Evolutionary conservation across 441 rosid genomes (phyloP).

Genomic region (Rhodomyrtus psidioides): DNA sequence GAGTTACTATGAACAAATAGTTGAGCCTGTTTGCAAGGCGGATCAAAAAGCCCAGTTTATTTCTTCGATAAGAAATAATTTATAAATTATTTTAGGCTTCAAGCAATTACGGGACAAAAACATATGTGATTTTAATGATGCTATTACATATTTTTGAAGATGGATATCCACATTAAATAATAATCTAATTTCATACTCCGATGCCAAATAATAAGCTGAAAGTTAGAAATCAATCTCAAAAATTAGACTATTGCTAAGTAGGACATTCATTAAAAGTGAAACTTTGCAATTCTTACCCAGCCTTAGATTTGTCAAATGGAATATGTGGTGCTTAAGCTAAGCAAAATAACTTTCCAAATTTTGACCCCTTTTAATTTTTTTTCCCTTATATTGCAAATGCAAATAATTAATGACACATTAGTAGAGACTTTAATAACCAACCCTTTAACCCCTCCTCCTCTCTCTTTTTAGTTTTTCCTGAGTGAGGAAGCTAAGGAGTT

Average conservation of each 20-base stretch:
- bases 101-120: neutral
- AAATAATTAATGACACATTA: slow-evolving; percentile 2
- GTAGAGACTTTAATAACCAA: slow-evolving; percentile 21
- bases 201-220: neutral
- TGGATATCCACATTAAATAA: neutral
- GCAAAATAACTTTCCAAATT: neutral
- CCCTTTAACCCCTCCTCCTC: slow-evolving; percentile 36
- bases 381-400: neutral
- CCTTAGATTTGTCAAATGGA: neutral
- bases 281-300: neutral
- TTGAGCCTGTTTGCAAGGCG: no score
- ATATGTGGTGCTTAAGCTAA: neutral
- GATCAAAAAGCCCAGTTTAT: neutral
- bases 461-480: slow-evolving; percentile 8
- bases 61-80: neutral
- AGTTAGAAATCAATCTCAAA: neutral
- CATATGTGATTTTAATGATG: neutral
- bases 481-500: slow-evolving; percentile 56
- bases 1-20: no score
- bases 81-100: neutral
- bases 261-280: neutral
- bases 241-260: neutral
- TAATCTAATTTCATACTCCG: neutral
- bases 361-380: neutral
- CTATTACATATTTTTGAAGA: neutral